A percentile compares a stretch with the other conserved stretches of the same genome.
These are phyloP conservation scores for Erigeron canadensis DNA, from an alignment of 129 eudicot species.

Conservation along the genomic window DNA sequence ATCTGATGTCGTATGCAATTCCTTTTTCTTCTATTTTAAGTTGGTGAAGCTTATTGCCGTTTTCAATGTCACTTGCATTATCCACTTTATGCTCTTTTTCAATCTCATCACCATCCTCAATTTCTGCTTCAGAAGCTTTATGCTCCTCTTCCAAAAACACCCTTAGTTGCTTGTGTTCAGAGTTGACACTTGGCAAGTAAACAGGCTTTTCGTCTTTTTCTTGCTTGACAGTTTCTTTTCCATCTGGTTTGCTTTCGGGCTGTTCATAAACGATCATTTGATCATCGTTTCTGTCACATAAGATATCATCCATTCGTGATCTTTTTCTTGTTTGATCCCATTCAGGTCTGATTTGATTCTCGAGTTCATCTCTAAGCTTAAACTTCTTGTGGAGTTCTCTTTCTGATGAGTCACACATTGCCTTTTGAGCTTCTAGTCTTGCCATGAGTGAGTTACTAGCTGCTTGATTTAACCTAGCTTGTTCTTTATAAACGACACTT, in stretches of 20 bases:
- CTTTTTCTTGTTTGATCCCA: slow-evolving; percentile 85
- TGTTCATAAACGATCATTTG: slow-evolving; percentile 38
- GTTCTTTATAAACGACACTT: slow-evolving; percentile 91
- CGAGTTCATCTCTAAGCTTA: slow-evolving; percentile 72
- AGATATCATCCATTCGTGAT: slow-evolving; percentile 57
- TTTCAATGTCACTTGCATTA: slow-evolving; percentile 15
- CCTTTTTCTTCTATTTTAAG: slow-evolving; percentile 38
- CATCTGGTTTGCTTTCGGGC: slow-evolving; percentile 34
- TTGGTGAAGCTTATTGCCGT: slow-evolving; percentile 29
- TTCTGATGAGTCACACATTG: slow-evolving; percentile 89
- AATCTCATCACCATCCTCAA: slow-evolving; percentile 25
- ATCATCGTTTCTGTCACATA: slow-evolving; percentile 35
- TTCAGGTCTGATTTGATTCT: slow-evolving; percentile 66
- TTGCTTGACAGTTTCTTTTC: slow-evolving; percentile 20
- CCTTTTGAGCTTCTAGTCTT: slow-evolving; percentile 93
- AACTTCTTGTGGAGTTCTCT: slow-evolving; percentile 74
- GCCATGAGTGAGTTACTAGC: slow-evolving; percentile 87
- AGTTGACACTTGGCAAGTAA: slow-evolving; percentile 32
- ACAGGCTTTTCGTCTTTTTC: slow-evolving; percentile 30
- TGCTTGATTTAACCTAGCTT: slow-evolving; percentile 87
- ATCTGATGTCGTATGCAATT: slow-evolving; percentile 30
- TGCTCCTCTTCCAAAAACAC: slow-evolving; percentile 92
- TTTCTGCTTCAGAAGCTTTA: slow-evolving; percentile 52
- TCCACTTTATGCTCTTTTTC: slow-evolving; percentile 12
- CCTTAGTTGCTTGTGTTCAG: slow-evolving; percentile 67